Evolutionary conservation across 352 stramenopile species (phyloP).

Genomic region (Pseudoperonospora humuli): DNA sequence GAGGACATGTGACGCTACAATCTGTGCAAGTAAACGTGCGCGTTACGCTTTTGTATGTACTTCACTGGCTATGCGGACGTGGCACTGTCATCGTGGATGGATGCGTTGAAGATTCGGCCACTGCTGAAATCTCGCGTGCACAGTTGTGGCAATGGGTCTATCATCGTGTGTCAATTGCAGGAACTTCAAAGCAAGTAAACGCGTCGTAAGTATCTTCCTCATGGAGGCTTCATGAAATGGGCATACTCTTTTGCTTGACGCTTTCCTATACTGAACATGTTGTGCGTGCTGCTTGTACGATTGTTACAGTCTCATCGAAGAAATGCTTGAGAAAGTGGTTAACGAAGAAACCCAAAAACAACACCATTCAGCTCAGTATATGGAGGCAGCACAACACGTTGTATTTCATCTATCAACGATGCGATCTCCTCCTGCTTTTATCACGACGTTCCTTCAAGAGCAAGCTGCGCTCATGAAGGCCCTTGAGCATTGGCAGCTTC

Average conservation of each 20-base stretch:
- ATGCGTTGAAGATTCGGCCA: conserved; percentile 92
- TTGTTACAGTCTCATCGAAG: conserved; percentile 34
- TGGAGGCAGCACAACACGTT: conserved; percentile 44
- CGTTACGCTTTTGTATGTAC: conserved; percentile 86
- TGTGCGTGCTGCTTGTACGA: not conserved
- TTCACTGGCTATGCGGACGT: conserved; percentile 85
- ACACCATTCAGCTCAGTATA: conserved; percentile 18
- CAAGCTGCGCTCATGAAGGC: conserved; percentile 41
- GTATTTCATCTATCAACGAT: conserved; percentile 56
- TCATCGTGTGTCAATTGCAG: conserved; percentile 41
- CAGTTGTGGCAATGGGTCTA: conserved; percentile 88
- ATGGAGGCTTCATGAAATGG: not conserved
- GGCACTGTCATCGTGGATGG: conserved; percentile 89
- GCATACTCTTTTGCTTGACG: not conserved
- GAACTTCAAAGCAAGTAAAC: conserved; percentile 19
- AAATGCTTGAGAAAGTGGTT: conserved; percentile 35
- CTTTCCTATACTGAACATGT: not conserved
- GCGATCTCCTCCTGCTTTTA: conserved; percentile 45
- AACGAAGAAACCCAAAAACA: conserved; percentile 20
- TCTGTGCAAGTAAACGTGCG: conserved; percentile 83
- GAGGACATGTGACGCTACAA: conserved; percentile 58
- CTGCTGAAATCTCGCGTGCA: conserved; percentile 89
- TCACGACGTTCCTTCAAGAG: conserved; percentile 66
- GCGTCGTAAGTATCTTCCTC: conserved; percentile 22
- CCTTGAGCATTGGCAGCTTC: conserved; percentile 8